Evolutionary conservation across 129 eudicot species (phyloP).

Genomic region (Centella asiatica): DNA sequence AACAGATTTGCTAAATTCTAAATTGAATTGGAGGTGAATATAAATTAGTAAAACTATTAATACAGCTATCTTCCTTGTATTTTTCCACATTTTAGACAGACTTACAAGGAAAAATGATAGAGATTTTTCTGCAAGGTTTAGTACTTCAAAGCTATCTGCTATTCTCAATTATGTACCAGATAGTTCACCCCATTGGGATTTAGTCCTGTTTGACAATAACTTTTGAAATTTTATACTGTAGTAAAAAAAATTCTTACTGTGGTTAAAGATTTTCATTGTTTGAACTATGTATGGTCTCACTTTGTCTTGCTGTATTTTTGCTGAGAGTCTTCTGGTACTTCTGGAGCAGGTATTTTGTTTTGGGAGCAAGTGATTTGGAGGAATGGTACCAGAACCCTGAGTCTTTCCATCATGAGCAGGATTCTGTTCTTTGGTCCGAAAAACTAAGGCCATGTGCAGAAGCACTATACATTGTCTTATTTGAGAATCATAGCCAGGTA

Average conservation of each 20-base stretch:
- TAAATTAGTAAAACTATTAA: too few species aligned
- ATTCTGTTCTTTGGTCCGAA: constrained; percentile 97
- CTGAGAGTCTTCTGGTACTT: constrained; percentile 13
- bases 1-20: too few species aligned
- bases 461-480: constrained; percentile 89
- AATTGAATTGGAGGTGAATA: too few species aligned
- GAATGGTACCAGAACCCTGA: constrained; percentile 93
- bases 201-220: too few species aligned
- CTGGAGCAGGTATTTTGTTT: constrained; percentile 76
- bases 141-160: not conserved
- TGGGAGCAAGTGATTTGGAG: constrained; percentile 83
- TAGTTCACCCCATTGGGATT: too few species aligned
- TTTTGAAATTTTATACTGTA: too few species aligned
- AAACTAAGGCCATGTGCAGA: constrained; percentile 98
- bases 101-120: too few species aligned
- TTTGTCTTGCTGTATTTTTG: not conserved
- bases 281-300: not conserved
- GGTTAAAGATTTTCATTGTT: not conserved
- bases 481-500: constrained; percentile 91
- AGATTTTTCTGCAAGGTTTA: too few species aligned
- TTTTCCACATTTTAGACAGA: too few species aligned
- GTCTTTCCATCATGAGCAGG: constrained; percentile 91
- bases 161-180: too few species aligned
- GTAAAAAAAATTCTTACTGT: constrained; percentile 3
- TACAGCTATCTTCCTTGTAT: too few species aligned